A percentile compares a stretch with the other conserved stretches of the same genome.
phyloP scores from a whole-genome alignment of 2,329 filamentous ascomycete genomes.

The Sporothrix phasma region DNA sequence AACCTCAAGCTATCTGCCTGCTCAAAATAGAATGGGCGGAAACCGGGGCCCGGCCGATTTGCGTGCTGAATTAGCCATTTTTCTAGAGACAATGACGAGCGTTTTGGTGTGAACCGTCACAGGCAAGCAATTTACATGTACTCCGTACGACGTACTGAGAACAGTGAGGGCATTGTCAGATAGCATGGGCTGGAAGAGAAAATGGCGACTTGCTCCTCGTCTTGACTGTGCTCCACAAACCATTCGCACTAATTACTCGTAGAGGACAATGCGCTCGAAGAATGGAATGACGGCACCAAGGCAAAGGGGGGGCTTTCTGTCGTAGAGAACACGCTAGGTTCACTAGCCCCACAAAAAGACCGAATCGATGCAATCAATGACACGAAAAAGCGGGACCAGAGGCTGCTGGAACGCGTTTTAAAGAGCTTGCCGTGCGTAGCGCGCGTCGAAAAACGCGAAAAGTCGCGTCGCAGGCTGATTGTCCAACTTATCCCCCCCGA shows the following conservation, averaged over 20 bases:
- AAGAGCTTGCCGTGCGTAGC: neutral
- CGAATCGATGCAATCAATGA: neutral
- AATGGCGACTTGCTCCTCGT: no score
- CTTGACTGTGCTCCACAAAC: no score
- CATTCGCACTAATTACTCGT: no score
- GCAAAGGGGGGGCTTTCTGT: no score
- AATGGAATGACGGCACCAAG: neutral
- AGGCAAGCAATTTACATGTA: neutral
- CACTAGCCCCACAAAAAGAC: neutral
- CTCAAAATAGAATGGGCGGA: neutral
- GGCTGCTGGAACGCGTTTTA: neutral
- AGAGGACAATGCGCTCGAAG: neutral
- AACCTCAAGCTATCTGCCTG: no score
- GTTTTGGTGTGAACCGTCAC: neutral
- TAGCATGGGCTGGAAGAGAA: no score
- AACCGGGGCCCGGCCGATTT: neutral
- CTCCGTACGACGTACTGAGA: no score
- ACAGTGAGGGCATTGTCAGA: no score
- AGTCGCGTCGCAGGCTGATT: slow-evolving; percentile 9
- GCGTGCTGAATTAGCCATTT: neutral
- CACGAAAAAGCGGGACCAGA: neutral
- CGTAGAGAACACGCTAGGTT: neutral
- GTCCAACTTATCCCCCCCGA: neutral
- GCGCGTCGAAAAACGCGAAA: slow-evolving; percentile 9
- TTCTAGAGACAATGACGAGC: neutral